These are phyloP conservation scores for Planoprotostelium fungivorum DNA, from an alignment of 78 protist genomes.

Conservation along the genomic window DNA sequence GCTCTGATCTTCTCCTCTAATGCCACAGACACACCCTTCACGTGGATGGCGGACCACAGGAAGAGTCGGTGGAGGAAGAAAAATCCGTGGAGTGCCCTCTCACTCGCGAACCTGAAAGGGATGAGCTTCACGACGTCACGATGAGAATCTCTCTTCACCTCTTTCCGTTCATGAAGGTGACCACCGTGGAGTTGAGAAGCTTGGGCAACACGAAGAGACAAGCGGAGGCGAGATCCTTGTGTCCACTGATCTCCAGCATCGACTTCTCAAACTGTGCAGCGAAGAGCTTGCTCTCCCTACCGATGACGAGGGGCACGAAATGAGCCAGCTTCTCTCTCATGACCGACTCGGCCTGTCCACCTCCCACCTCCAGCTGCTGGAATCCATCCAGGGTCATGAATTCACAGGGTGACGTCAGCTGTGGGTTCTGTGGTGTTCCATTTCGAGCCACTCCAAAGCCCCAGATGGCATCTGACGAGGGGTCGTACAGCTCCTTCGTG, in stretches of 20 bases:
- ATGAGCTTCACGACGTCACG: too few relatives aligned
- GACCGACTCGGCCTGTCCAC: not conserved
- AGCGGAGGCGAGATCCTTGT: not conserved
- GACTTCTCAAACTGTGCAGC: not conserved
- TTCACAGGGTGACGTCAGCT: slow-evolving; percentile 2
- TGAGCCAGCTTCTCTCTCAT: not conserved
- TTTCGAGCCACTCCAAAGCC: not conserved
- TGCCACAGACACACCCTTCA: not conserved
- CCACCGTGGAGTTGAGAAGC: not conserved
- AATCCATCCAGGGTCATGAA: not conserved
- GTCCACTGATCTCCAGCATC: not conserved
- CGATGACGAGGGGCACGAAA: not conserved
- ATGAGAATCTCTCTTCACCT: too few relatives aligned
- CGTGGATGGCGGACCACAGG: not conserved
- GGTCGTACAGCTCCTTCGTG: not conserved
- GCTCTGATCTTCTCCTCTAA: not conserved
- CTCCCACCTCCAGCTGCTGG: not conserved
- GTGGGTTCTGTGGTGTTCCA: slow-evolving; percentile 4
- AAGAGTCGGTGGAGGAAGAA: not conserved
- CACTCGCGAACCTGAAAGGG: not conserved
- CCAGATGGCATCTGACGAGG: not conserved
- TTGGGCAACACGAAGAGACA: slow-evolving; percentile 2
- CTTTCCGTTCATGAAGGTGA: slow-evolving; percentile 1
- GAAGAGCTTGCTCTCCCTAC: not conserved
- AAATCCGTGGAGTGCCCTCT: not conserved